A percentile compares a stretch with the other conserved stretches of the same genome.
Conservation (phyloP, 345 rosid genomes). For the Gossypium anomalum region DNA sequence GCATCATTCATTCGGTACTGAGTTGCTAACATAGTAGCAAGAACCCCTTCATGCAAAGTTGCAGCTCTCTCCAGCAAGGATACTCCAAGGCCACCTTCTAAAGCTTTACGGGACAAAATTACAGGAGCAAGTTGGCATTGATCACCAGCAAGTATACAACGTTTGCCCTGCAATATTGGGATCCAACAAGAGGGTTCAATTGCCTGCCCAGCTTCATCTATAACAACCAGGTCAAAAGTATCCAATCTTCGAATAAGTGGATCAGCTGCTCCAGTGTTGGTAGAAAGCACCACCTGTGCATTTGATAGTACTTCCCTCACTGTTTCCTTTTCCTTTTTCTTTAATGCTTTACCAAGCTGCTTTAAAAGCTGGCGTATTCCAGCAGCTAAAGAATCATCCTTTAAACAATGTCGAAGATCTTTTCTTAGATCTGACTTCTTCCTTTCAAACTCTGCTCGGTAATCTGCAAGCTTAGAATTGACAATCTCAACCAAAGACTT, state of each 20-base stretch:
- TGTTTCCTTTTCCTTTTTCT: slow-evolving; percentile 90
- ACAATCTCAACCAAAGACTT: slow-evolving; percentile 86
- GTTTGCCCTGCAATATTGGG: slow-evolving; percentile 86
- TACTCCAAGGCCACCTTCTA: slow-evolving; percentile 87
- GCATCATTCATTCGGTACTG: slow-evolving; percentile 97
- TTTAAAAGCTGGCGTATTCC: slow-evolving; percentile 94
- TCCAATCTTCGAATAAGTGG: slow-evolving; percentile 72
- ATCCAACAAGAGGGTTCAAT: slow-evolving; percentile 97
- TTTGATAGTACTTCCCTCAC: slow-evolving; percentile 68
- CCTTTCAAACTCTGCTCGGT: slow-evolving; percentile 63
- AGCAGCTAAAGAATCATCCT: slow-evolving; percentile 92
- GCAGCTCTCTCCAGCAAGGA: slow-evolving; percentile 85
- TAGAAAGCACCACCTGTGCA: slow-evolving; percentile 91
- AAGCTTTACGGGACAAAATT: slow-evolving; percentile 75
- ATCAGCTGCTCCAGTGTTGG: slow-evolving; percentile 95
- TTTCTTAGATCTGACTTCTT: slow-evolving; percentile 81
- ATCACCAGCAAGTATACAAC: slow-evolving; percentile 89
- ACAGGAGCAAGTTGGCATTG: slow-evolving; percentile 96
- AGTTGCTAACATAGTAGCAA: slow-evolving; percentile 60
- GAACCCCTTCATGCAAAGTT: slow-evolving; percentile 65
- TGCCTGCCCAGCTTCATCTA: slow-evolving; percentile 97
- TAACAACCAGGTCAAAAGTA: slow-evolving; percentile 81
- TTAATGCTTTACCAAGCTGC: slow-evolving; percentile 78
- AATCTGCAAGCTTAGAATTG: slow-evolving; percentile 62
- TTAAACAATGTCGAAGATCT: slow-evolving; percentile 74